Percentiles rank a stretch among this genome's conserved stretches.
These are phyloP conservation scores for Rhizopogon sp. DNA, from an alignment of 768 basidiomycete species.

Conservation along the genomic window DNA sequence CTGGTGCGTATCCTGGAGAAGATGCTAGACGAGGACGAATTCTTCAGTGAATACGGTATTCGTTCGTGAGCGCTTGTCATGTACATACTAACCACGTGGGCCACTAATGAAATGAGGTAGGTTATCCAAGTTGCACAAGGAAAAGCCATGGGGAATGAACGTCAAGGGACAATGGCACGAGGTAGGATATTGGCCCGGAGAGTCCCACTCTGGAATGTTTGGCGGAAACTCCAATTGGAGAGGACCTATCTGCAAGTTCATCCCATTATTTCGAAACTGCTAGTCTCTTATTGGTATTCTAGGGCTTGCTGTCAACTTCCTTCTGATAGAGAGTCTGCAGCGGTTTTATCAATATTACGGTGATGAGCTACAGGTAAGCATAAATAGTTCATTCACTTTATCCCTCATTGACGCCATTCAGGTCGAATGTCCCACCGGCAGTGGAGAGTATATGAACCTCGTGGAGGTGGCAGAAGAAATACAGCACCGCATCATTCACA, in stretches of 20 bases:
- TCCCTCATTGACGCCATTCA: conserved; percentile 12
- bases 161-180: conserved; percentile 91
- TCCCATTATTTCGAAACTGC: neutral
- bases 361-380: conserved; percentile 64
- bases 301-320: conserved; percentile 96
- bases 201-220: conserved; percentile 96
- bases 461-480: conserved; percentile 94
- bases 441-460: conserved; percentile 97
- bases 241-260: conserved; percentile 73
- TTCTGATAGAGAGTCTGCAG: conserved; percentile 94
- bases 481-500: conserved; percentile 98
- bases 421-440: conserved; percentile 95
- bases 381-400: neutral
- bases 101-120: conserved; percentile 34
- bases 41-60: conserved; percentile 92
- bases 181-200: conserved; percentile 97
- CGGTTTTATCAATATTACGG: conserved; percentile 99
- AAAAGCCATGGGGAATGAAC: conserved; percentile 91
- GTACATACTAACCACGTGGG: neutral
- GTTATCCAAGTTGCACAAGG: conserved; percentile 85
- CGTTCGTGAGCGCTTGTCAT: conserved; percentile 63
- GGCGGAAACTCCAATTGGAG: conserved; percentile 98
- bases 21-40: conserved; percentile 97
- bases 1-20: conserved; percentile 85
- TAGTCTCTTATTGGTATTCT: conserved; percentile 8